Evolutionary conservation across 1,284 basidiomycete species (phyloP).

Genomic region (Cutaneotrichosporon sp.): DNA sequence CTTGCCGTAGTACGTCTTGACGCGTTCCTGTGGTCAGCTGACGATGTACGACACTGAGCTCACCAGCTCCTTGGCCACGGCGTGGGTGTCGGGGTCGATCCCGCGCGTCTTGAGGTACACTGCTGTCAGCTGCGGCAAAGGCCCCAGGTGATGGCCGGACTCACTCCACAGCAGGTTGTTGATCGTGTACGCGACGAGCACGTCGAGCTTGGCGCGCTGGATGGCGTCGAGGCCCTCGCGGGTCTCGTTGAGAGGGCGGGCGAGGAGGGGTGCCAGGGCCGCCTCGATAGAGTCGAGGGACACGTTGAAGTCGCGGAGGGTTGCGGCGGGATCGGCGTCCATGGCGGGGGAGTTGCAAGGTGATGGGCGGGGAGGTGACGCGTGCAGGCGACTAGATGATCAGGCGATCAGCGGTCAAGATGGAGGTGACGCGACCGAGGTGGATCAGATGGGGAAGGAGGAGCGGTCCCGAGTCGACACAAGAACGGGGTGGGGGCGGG

Average conservation of each 20-base stretch:
- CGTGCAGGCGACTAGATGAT: not conserved
- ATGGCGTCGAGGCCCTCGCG: conserved; percentile 15
- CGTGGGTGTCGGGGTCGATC: conserved; percentile 45
- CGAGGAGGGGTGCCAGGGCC: conserved; percentile 20
- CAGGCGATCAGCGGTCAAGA: not conserved
- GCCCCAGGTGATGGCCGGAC: conserved; percentile 18
- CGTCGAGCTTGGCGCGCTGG: conserved; percentile 46
- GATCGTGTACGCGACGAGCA: conserved; percentile 42
- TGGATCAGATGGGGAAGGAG: too few relatives aligned
- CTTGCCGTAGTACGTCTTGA: conserved; percentile 49
- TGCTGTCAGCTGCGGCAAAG: conserved; percentile 21
- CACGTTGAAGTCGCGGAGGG: conserved; percentile 13
- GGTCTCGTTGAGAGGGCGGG: conserved; percentile 12
- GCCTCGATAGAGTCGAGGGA: conserved; percentile 21
- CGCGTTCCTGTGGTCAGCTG: conserved; percentile 22
- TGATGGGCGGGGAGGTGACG: not conserved
- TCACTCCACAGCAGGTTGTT: conserved; percentile 51
- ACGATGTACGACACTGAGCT: conserved; percentile 2
- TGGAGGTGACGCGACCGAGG: too few relatives aligned
- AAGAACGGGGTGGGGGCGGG: not conserved
- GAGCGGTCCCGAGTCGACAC: too few relatives aligned
- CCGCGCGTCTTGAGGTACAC: conserved; percentile 51
- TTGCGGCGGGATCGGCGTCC: conserved; percentile 18
- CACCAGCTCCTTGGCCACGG: conserved; percentile 44
- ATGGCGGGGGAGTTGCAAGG: conserved; percentile 2